Percentiles rank a stretch among this genome's conserved stretches.
These are phyloP conservation scores for Thermoascus crustaceus DNA, from an alignment of 2,329 filamentous ascomycete genomes.

Conservation along the genomic window DNA sequence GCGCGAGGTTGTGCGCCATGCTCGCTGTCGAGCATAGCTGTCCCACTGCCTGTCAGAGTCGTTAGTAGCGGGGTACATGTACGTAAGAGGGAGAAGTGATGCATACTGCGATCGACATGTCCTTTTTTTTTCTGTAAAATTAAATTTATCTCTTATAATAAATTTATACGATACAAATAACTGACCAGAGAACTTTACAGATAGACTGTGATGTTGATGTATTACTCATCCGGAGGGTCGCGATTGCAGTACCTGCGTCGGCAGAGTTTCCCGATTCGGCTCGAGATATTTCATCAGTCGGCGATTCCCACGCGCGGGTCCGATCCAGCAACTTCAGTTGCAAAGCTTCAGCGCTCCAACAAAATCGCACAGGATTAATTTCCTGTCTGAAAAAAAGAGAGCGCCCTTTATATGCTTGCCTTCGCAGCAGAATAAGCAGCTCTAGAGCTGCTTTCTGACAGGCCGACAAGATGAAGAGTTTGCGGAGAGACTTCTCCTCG, in stretches of 20 bases:
- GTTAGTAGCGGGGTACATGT: too few species aligned
- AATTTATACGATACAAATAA: too few species aligned
- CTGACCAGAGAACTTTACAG: too few species aligned
- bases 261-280: conserved; percentile 18
- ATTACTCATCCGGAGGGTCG: conserved; percentile 1
- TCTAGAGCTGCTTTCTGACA: conserved; percentile 6
- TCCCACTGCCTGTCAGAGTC: conserved; percentile 65
- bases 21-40: conserved; percentile 81
- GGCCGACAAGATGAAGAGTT: conserved; percentile 48
- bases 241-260: conserved; percentile 6
- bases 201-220: not conserved
- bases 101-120: conserved; percentile 13
- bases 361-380: conserved; percentile 10
- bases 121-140: too few species aligned
- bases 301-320: not conserved
- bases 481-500: conserved; percentile 49
- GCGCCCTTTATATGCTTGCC: conserved; percentile 9
- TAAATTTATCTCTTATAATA: too few species aligned
- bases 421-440: conserved; percentile 15
- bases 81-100: too few species aligned
- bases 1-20: conserved; percentile 68
- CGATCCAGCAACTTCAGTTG: not conserved
- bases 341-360: conserved; percentile 5
- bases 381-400: conserved; percentile 5
- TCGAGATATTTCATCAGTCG: conserved; percentile 5